phyloP scores from a whole-genome alignment of 192 early-diverging fungal genomes.

The Coemansia sp. region DNA sequence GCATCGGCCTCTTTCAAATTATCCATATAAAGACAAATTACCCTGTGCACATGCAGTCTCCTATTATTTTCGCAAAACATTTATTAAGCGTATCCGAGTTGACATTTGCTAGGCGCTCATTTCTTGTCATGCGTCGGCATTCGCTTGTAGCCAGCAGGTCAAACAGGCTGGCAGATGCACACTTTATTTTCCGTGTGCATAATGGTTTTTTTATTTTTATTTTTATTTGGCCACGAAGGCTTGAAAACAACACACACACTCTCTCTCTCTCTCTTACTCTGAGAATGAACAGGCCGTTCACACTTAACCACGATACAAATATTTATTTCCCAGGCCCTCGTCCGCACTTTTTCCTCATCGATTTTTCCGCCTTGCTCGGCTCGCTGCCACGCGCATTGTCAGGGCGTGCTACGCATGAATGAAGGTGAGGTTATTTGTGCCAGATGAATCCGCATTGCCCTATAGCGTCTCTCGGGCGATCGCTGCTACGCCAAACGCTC shows the following conservation, averaged over 20 bases:
- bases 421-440: neutral
- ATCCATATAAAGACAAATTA: neutral
- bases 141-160: neutral
- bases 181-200: neutral
- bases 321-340: too few species aligned
- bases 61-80: neutral
- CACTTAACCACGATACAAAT: neutral
- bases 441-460: neutral
- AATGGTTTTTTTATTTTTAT: too few species aligned
- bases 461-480: neutral
- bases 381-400: neutral
- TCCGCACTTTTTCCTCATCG: neutral
- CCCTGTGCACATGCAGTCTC: neutral
- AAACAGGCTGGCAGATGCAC: neutral
- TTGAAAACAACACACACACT: too few species aligned
- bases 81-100: neutral
- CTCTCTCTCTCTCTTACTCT: too few species aligned
- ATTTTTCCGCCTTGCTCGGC: neutral
- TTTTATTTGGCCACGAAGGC: too few species aligned
- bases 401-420: neutral
- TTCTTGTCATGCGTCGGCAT: slow-evolving; percentile 3
- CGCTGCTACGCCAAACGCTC: neutral
- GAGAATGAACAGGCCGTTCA: neutral
- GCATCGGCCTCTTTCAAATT: slow-evolving; percentile 6
- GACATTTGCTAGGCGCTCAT: neutral